Percentiles rank a stretch among this genome's conserved stretches.
Conservation (phyloP, 441 rosid genomes). For the Melastoma candidum region DNA sequence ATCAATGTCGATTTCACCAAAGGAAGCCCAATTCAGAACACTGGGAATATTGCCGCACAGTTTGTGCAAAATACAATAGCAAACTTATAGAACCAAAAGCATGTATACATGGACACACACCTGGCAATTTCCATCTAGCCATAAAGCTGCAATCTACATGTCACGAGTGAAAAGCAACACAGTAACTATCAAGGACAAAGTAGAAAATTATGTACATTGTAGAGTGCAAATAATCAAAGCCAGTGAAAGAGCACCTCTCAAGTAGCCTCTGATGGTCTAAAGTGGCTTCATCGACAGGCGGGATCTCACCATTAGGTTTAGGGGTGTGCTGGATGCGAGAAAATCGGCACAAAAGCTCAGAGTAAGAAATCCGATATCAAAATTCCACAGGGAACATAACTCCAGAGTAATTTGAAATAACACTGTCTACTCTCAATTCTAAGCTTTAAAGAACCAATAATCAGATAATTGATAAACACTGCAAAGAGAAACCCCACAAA, state of each 20-base stretch:
- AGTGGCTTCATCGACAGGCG: slow-evolving; percentile 57
- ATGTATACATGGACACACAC: slow-evolving; percentile 12
- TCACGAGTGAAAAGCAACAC: slow-evolving; percentile 2
- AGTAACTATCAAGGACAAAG: background rate
- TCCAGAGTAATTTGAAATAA: no score
- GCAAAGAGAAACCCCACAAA: no score
- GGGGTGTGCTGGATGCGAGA: slow-evolving; percentile 49
- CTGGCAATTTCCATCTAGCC: slow-evolving; percentile 48
- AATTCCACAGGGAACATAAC: background rate
- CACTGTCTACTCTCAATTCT: no score
- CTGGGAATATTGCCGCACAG: no score
- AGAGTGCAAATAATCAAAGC: background rate
- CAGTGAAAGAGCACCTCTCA: slow-evolving; percentile 22
- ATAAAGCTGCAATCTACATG: slow-evolving; percentile 29
- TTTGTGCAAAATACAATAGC: no score
- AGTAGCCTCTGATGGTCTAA: slow-evolving; percentile 47
- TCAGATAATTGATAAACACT: no score
- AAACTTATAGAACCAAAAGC: no score
- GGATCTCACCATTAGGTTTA: slow-evolving; percentile 68
- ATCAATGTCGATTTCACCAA: no score
- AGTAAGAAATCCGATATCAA: background rate
- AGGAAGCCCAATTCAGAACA: no score
- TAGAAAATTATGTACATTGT: background rate
- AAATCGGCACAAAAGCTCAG: background rate
- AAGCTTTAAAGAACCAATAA: no score